Conservation (phyloP, 305 asterid genomes). For the Fraxinus latifolia region DNA sequence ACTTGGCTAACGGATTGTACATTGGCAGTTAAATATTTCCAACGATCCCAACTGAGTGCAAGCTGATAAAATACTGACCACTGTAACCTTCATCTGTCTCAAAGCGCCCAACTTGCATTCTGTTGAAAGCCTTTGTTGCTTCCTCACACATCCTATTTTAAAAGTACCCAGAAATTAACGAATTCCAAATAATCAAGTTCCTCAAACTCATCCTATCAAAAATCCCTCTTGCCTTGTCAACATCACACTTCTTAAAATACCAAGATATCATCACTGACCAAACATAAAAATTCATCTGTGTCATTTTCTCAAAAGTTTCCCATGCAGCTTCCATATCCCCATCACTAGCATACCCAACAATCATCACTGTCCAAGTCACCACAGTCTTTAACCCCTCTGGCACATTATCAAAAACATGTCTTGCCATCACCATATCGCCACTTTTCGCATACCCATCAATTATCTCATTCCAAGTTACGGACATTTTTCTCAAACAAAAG, state of each 20-base stretch:
- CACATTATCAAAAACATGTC: too few species aligned
- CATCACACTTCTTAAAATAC: constrained; percentile 64
- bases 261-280: constrained; percentile 70
- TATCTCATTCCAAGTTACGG: constrained; percentile 67
- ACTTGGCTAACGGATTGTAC: too few species aligned
- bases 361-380: constrained; percentile 71
- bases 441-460: constrained; percentile 61
- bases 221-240: constrained; percentile 45
- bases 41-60: constrained; percentile 72
- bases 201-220: constrained; percentile 56
- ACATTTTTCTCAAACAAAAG: constrained; percentile 39
- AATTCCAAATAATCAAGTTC: constrained; percentile 81
- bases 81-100: constrained; percentile 58
- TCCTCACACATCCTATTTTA: constrained; percentile 62
- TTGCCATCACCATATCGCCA: constrained; percentile 18
- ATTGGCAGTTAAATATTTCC: constrained; percentile 35
- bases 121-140: constrained; percentile 47
- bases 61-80: constrained; percentile 63
- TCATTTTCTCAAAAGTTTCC: constrained; percentile 47
- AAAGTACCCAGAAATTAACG: constrained; percentile 68
- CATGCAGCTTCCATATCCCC: constrained; percentile 70
- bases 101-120: constrained; percentile 60
- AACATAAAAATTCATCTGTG: constrained; percentile 49
- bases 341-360: constrained; percentile 47
- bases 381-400: too few species aligned